Conservation (phyloP, 148 eudicot genomes). For the Rhododendron williamsianum region DNA sequence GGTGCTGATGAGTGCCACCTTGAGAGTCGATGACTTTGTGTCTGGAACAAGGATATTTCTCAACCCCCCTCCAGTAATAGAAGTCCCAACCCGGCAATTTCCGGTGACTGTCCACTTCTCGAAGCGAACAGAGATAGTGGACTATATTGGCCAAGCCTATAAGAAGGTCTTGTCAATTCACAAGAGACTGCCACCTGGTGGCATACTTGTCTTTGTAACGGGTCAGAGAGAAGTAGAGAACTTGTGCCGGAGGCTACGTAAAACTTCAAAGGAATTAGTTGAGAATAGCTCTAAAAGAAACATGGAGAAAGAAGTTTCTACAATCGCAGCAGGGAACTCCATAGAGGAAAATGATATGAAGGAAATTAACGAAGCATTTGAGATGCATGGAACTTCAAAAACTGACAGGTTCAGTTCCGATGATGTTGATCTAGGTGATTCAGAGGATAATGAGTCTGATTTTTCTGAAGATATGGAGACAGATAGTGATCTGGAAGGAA, state of each 20-base stretch:
- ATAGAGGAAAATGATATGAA: constrained; percentile 47
- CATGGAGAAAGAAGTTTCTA: constrained; percentile 20
- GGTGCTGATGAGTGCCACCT: constrained; percentile 94
- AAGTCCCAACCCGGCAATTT: constrained; percentile 66
- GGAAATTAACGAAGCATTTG: constrained; percentile 80
- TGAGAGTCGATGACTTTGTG: constrained; percentile 80
- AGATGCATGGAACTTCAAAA: constrained; percentile 31
- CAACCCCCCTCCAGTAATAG: constrained; percentile 59
- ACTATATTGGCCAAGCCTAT: constrained; percentile 86
- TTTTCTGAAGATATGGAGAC: constrained; percentile 36
- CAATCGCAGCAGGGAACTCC: constrained; percentile 17
- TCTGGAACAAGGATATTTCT: constrained; percentile 53
- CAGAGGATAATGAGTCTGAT: constrained; percentile 42
- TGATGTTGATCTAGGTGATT: constrained; percentile 50
- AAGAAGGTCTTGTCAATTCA: constrained; percentile 80
- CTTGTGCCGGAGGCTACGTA: constrained; percentile 65
- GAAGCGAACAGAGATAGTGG: constrained; percentile 66
- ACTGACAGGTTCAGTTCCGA: constrained; percentile 49
- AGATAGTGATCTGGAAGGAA: constrained; percentile 57
- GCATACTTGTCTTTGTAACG: constrained; percentile 88
- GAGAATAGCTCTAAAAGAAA: constrained; percentile 17
- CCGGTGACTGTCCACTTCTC: constrained; percentile 63
- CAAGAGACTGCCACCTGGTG: constrained; percentile 88
- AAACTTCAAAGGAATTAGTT: constrained; percentile 57
- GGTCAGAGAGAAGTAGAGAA: constrained; percentile 89